Evolutionary conservation across 2,329 filamentous ascomycete genomes (phyloP).

Genomic region (Curvularia lunata): DNA sequence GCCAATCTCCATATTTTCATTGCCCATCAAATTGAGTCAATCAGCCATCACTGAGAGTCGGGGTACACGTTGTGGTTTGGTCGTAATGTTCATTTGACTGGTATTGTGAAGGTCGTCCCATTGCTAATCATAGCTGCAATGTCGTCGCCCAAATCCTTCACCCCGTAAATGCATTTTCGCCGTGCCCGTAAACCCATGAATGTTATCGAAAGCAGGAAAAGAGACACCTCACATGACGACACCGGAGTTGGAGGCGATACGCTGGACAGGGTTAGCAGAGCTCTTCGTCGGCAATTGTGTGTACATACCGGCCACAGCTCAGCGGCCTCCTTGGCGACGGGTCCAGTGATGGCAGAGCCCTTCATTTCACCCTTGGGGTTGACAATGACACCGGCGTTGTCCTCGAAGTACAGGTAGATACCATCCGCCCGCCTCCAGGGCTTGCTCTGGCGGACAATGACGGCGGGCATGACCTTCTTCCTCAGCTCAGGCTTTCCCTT

Average conservation of each 20-base stretch:
- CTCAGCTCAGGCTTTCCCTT: slow-evolving; percentile 99
- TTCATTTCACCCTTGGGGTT: slow-evolving; percentile 99
- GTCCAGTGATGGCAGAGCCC: slow-evolving; percentile 98
- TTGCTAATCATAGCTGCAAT: slow-evolving; percentile 46
- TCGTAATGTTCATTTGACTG: slow-evolving; percentile 44
- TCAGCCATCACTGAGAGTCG: slow-evolving; percentile 10
- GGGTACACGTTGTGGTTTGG: slow-evolving; percentile 18
- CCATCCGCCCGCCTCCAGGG: slow-evolving; percentile 98
- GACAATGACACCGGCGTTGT: slow-evolving; percentile 99
- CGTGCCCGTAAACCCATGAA: slow-evolving; percentile 49
- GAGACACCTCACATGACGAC: slow-evolving; percentile 89
- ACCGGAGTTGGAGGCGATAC: slow-evolving; percentile 99
- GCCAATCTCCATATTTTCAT: background rate
- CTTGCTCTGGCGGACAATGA: slow-evolving; percentile 98
- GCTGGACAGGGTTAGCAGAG: slow-evolving; percentile 60
- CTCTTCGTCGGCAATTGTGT: background rate
- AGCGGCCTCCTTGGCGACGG: slow-evolving; percentile 99
- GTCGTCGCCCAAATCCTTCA: slow-evolving; percentile 44
- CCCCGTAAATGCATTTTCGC: slow-evolving; percentile 51
- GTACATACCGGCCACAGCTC: slow-evolving; percentile 94
- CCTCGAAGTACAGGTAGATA: slow-evolving; percentile 99
- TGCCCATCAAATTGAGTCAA: background rate
- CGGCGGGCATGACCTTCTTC: slow-evolving; percentile 99
- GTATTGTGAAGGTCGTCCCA: slow-evolving; percentile 45
- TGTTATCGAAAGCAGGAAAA: slow-evolving; percentile 49